These are phyloP conservation scores for Ceratocystis cacaofunesta DNA, from an alignment of 2,329 filamentous ascomycete genomes.

Conservation along the genomic window DNA sequence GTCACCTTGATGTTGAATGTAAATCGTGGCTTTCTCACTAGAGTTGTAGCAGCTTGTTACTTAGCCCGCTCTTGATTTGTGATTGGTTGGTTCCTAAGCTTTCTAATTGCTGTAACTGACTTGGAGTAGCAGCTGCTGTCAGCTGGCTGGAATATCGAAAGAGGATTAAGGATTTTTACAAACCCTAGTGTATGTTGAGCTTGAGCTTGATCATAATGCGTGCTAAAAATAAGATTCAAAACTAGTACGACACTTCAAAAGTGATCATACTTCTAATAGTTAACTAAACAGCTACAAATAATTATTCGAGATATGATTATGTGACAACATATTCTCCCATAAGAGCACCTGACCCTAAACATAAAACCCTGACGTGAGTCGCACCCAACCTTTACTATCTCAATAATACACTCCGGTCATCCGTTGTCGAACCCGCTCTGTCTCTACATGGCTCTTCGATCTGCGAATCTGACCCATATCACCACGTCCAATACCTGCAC, in stretches of 20 bases:
- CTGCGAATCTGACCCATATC: constrained; percentile 21
- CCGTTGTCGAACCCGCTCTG: constrained; percentile 29
- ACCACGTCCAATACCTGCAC: neutral
- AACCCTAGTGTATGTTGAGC: too few relatives aligned
- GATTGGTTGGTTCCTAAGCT: neutral
- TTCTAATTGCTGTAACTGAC: neutral
- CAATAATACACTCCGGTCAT: constrained; percentile 15
- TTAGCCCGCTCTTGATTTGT: neutral
- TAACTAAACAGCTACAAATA: too few relatives aligned
- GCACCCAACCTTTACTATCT: neutral
- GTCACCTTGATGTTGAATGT: neutral
- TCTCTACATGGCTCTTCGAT: constrained; percentile 37
- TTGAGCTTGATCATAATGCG: too few relatives aligned
- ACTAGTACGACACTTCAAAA: too few relatives aligned
- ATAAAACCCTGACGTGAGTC: neutral
- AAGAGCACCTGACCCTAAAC: too few relatives aligned
- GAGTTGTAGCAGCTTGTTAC: neutral
- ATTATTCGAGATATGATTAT: too few relatives aligned
- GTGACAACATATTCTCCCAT: too few relatives aligned
- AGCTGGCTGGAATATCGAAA: neutral
- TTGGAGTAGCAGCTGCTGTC: neutral
- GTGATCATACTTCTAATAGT: too few relatives aligned
- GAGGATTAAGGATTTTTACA: too few relatives aligned
- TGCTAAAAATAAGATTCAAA: too few relatives aligned
- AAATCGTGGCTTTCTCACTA: neutral